Evolutionary conservation across 768 basidiomycete genomes (phyloP).

Genomic region (Daedalea quercina): DNA sequence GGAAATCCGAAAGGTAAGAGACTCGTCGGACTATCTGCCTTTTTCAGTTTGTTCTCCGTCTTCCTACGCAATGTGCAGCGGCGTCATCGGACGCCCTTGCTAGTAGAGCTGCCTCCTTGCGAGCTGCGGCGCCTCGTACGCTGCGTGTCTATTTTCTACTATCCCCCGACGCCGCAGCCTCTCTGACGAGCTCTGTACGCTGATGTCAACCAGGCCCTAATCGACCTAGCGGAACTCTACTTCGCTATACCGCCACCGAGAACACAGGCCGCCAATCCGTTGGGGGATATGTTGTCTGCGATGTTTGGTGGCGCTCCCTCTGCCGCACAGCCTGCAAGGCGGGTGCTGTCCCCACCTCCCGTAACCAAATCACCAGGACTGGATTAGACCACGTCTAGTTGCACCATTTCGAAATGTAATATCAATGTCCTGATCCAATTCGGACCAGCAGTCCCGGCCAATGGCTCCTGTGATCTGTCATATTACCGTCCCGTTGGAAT

Average conservation of each 20-base stretch:
- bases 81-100: not conserved
- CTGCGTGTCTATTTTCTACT: not conserved
- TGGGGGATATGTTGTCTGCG: constrained; percentile 85
- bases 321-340: constrained; percentile 27
- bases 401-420: too few species aligned
- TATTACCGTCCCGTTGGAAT: too few species aligned
- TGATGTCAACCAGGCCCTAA: constrained; percentile 42
- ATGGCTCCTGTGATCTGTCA: too few species aligned
- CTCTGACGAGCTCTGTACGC: constrained; percentile 3
- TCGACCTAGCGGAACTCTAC: constrained; percentile 66
- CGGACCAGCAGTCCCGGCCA: too few species aligned
- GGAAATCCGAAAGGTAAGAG: constrained; percentile 58
- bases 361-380: constrained; percentile 31
- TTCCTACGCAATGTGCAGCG: not conserved
- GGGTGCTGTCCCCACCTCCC: constrained; percentile 39
- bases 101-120: not conserved
- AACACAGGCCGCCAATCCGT: constrained; percentile 63
- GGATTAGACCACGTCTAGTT: constrained; percentile 25
- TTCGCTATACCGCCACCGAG: constrained; percentile 84
- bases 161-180: not conserved
- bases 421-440: too few species aligned
- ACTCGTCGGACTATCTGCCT: not conserved
- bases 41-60: not conserved
- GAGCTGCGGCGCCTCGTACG: not conserved
- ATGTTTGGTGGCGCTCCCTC: constrained; percentile 71